These are phyloP conservation scores for Maudiozyma barnettii DNA, from an alignment of 805 yeast genomes.

Conservation along the genomic window DNA sequence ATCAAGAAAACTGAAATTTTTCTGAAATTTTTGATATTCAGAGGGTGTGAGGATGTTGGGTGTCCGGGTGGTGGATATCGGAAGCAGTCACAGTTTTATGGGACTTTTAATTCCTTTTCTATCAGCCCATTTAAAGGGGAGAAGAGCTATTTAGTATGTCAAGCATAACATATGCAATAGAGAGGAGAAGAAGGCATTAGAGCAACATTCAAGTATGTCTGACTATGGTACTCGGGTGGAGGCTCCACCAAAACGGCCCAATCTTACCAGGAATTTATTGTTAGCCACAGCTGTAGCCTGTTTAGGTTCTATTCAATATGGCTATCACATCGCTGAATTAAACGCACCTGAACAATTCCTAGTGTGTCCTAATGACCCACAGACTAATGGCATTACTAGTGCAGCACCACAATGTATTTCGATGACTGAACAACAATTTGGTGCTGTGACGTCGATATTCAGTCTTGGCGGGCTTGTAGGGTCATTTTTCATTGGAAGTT, in stretches of 20 bases:
- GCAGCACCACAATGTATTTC: conserved; percentile 41
- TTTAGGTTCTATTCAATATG: conserved; percentile 78
- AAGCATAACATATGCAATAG: no score
- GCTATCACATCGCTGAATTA: conserved; percentile 89
- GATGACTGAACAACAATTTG: conserved; percentile 48
- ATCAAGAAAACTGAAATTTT: no score
- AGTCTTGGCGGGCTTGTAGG: conserved; percentile 79
- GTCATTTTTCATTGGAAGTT: conserved; percentile 54
- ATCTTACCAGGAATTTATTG: conserved; percentile 2
- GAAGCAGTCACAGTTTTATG: no score
- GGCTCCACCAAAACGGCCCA: not conserved
- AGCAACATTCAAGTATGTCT: not conserved
- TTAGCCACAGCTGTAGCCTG: conserved; percentile 40
- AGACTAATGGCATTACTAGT: not conserved
- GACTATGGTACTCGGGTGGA: not conserved
- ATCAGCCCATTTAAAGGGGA: no score
- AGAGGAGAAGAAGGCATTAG: not conserved
- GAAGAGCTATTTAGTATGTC: no score
- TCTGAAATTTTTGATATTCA: no score
- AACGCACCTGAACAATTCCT: conserved; percentile 77
- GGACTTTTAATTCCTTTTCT: no score
- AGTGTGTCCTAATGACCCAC: conserved; percentile 38
- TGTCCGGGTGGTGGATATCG: no score
- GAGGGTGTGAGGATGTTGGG: no score
- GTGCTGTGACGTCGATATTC: conserved; percentile 67